phyloP scores from a whole-genome alignment of 1,139 yeast genomes.

The Pichia sp. region DNA sequence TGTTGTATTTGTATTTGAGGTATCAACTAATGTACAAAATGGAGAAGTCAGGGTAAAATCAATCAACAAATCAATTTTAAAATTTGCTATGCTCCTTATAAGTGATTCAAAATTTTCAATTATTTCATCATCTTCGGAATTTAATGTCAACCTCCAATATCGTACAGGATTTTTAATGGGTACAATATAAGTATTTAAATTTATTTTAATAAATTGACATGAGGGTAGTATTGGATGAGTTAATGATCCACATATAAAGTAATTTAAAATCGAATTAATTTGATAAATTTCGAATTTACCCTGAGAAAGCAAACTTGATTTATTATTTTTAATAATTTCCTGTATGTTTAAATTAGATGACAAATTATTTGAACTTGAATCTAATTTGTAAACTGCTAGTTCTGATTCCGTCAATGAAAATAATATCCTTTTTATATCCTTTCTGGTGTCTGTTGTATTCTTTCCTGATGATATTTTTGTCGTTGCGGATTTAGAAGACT shows the following conservation, averaged over 20 bases:
- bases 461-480: not conserved
- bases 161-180: slow-evolving; percentile 68
- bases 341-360: not conserved
- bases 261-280: slow-evolving; percentile 36
- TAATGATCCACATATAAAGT: slow-evolving; percentile 52
- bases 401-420: slow-evolving; percentile 13
- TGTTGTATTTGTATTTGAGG: not conserved
- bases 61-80: slow-evolving; percentile 6
- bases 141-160: slow-evolving; percentile 59
- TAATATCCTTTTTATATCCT: slow-evolving; percentile 4
- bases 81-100: slow-evolving; percentile 9
- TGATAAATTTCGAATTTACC: slow-evolving; percentile 64
- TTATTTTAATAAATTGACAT: slow-evolving; percentile 50
- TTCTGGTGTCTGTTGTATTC: not conserved
- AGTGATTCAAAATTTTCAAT: slow-evolving; percentile 7
- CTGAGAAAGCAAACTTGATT: slow-evolving; percentile 42
- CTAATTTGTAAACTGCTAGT: slow-evolving; percentile 15
- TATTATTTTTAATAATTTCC: slow-evolving; percentile 1
- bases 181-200: slow-evolving; percentile 47
- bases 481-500: not conserved
- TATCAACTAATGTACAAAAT: slow-evolving; percentile 8
- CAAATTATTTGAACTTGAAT: not conserved
- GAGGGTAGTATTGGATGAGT: slow-evolving; percentile 64
- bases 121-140: slow-evolving; percentile 22
- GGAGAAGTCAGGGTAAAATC: slow-evolving; percentile 12